Percentiles rank a stretch among this genome's conserved stretches.
These are phyloP conservation scores for Cornus suecica DNA, from an alignment of 148 eudicot genomes.

Conservation along the genomic window DNA sequence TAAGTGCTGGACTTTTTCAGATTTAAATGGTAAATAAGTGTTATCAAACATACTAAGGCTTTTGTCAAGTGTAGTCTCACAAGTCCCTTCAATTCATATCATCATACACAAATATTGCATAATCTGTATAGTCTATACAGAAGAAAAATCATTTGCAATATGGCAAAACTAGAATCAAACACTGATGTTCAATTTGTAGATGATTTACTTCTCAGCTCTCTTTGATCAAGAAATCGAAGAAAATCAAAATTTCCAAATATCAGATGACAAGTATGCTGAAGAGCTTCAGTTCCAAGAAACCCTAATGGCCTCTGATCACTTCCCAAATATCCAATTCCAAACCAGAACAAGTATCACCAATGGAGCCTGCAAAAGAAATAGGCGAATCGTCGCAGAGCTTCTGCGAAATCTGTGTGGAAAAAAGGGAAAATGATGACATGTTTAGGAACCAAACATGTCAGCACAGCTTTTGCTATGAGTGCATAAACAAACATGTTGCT, in stretches of 20 bases:
- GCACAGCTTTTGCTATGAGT: slow-evolving; percentile 51
- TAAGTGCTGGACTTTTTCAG: neutral
- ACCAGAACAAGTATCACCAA: neutral
- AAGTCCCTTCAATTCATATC: neutral
- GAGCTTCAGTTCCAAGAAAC: slow-evolving; percentile 5
- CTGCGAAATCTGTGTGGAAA: slow-evolving; percentile 66
- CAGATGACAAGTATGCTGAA: slow-evolving; percentile 11
- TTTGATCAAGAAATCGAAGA: neutral
- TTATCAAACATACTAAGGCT: neutral
- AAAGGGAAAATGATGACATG: slow-evolving; percentile 31
- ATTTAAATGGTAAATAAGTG: neutral
- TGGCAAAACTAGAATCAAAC: neutral
- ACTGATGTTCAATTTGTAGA: neutral
- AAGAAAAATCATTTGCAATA: neutral
- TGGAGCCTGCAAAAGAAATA: neutral
- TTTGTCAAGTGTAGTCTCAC: neutral
- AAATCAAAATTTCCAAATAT: neutral
- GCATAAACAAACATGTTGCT: slow-evolving; percentile 34
- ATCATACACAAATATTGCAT: neutral
- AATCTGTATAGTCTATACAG: neutral
- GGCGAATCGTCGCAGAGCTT: neutral
- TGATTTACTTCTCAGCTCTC: neutral
- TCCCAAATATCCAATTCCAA: slow-evolving; percentile 1
- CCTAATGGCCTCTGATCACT: no score
- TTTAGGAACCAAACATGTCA: slow-evolving; percentile 27